Evolutionary conservation across 2,329 filamentous ascomycete species (phyloP).

Genomic region (Diplodia mutila): DNA sequence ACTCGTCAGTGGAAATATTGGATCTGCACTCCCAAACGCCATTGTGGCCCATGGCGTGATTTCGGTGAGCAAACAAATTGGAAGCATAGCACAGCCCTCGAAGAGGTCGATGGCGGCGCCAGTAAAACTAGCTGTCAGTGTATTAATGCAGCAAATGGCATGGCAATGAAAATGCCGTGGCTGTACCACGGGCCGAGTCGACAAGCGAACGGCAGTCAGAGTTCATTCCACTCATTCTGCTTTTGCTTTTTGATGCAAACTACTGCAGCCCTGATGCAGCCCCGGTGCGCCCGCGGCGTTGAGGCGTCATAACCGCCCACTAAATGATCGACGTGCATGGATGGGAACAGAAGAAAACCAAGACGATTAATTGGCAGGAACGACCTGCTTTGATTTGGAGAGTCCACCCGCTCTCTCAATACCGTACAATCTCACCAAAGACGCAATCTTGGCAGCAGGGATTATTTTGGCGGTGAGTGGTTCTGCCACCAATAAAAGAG

Average conservation of each 20-base stretch:
- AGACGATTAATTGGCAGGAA: background rate
- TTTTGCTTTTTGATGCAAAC: constrained; percentile 7
- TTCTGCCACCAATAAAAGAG: no score
- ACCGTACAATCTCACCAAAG: no score
- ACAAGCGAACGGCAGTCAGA: background rate
- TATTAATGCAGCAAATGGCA: background rate
- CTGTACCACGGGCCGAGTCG: no score
- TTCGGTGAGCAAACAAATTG: background rate
- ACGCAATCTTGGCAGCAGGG: no score
- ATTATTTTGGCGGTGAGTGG: no score
- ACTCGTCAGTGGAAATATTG: background rate
- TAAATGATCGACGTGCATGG: background rate
- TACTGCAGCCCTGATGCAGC: constrained; percentile 15
- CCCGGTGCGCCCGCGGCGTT: background rate
- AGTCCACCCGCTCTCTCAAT: no score
- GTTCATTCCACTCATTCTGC: background rate
- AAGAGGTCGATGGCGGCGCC: background rate
- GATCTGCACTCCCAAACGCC: background rate
- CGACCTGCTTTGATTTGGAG: no score
- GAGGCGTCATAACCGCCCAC: no score
- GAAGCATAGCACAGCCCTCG: background rate
- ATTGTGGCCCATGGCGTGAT: background rate
- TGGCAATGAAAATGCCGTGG: background rate
- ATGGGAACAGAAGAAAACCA: background rate
- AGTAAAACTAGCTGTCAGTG: background rate